A percentile compares a stretch with the other conserved stretches of the same genome.
Evolutionary conservation across 306 rosid genomes (phyloP).

Genomic region (Oxytropis ochrocephala): DNA sequence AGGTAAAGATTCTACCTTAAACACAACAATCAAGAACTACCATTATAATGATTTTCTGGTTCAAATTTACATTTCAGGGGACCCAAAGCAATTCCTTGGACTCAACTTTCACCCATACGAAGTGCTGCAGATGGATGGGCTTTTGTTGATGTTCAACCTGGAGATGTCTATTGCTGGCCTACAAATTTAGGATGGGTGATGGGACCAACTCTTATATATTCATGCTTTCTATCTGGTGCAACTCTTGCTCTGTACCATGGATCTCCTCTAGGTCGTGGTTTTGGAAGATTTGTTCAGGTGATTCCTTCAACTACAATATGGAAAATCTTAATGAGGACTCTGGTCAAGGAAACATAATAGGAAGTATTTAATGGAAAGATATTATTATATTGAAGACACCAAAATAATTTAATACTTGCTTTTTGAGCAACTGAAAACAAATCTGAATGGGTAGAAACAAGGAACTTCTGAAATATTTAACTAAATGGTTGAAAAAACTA

Average conservation of each 20-base stretch:
- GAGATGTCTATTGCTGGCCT: conserved; percentile 80
- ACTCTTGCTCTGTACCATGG: conserved; percentile 95
- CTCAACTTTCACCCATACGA: conserved; percentile 84
- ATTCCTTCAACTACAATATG: no score
- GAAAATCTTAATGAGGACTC: no score
- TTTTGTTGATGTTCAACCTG: conserved; percentile 44
- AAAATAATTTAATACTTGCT: no score
- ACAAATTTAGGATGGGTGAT: conserved; percentile 94
- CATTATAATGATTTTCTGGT: conserved; percentile 13
- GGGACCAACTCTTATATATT: conserved; percentile 70
- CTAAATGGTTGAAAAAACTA: no score
- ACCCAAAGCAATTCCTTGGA: conserved; percentile 96
- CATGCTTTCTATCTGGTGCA: conserved; percentile 64
- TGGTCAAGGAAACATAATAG: no score
- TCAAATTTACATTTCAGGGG: conserved; percentile 46
- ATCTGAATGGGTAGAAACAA: no score
- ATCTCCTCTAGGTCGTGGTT: conserved; percentile 82
- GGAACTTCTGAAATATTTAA: no score
- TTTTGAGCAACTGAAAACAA: no score
- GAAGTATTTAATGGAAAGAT: no score
- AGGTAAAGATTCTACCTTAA: conserved; percentile 36
- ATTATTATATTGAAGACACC: no score
- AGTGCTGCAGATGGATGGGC: conserved; percentile 77
- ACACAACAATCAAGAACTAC: neutral
- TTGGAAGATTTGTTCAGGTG: conserved; percentile 94